phyloP scores from a whole-genome alignment of 2,329 filamentous ascomycete species.

The Claviceps paspali region DNA sequence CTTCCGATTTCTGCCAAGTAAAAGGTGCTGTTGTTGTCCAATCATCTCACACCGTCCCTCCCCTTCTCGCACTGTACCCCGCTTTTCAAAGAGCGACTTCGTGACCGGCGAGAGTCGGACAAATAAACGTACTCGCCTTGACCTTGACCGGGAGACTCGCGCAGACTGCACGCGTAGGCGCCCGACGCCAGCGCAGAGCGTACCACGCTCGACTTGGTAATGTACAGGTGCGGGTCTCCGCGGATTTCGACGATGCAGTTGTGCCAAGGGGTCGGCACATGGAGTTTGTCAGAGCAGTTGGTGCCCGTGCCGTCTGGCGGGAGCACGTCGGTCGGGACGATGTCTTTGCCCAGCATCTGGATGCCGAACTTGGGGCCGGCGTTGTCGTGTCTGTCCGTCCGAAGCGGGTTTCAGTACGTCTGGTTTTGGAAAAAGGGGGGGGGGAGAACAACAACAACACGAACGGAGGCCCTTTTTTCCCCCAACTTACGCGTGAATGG shows the following conservation, averaged over 20 bases:
- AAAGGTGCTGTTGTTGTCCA: no score
- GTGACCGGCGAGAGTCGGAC: no score
- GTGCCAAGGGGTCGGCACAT: conserved; percentile 28
- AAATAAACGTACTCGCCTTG: conserved; percentile 2
- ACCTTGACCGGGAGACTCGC: not conserved
- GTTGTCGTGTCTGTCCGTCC: conserved; percentile 22
- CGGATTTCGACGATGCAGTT: conserved; percentile 21
- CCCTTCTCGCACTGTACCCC: no score
- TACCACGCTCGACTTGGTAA: conserved; percentile 10
- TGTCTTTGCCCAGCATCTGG: conserved; percentile 19
- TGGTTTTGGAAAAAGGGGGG: not conserved
- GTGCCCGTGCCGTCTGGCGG: conserved; percentile 10
- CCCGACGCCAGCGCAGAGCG: conserved; percentile 6
- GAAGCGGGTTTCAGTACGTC: no score
- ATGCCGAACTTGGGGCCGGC: conserved; percentile 27
- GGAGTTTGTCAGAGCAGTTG: conserved; percentile 12
- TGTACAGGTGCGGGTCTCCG: conserved; percentile 8
- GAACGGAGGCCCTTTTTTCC: not conserved
- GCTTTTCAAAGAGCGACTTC: no score
- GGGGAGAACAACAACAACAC: not conserved
- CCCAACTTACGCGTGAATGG: conserved; percentile 26
- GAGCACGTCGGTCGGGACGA: conserved; percentile 18
- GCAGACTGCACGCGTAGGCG: conserved; percentile 1
- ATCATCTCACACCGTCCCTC: no score
- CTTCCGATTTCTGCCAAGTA: no score